Conservation (phyloP, 2,329 filamentous ascomycete species). For the Botrytis cinerea region DNA sequence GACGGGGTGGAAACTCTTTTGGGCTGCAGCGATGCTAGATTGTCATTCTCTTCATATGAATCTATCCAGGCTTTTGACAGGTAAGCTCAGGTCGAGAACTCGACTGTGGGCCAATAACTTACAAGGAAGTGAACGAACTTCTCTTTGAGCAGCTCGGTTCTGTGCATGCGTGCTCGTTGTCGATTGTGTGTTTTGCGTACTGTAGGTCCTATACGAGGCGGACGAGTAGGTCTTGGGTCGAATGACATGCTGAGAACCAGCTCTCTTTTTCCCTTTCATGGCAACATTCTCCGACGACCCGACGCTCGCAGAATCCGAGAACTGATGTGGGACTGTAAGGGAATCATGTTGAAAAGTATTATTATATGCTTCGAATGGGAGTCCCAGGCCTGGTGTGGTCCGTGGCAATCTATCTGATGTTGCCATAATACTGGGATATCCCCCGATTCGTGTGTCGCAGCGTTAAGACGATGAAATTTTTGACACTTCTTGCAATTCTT, state of each 20-base stretch:
- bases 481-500: neutral
- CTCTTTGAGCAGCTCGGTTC: slow-evolving; percentile 34
- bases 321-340: slow-evolving; percentile 25
- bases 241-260: slow-evolving; percentile 25
- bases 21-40: slow-evolving; percentile 27
- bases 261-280: slow-evolving; percentile 32
- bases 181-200: slow-evolving; percentile 31
- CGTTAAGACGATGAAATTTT: neutral
- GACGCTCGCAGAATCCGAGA: slow-evolving; percentile 32
- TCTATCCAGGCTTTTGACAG: slow-evolving; percentile 40
- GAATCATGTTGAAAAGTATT: slow-evolving; percentile 35
- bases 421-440: slow-evolving; percentile 26
- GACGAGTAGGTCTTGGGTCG: slow-evolving; percentile 35
- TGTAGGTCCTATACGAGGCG: slow-evolving; percentile 30
- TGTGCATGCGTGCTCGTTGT: slow-evolving; percentile 35
- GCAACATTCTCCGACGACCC: slow-evolving; percentile 33
- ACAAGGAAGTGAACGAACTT: slow-evolving; percentile 40
- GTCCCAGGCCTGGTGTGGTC: slow-evolving; percentile 27
- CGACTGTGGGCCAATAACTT: slow-evolving; percentile 25
- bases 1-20: slow-evolving; percentile 35
- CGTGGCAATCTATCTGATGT: slow-evolving; percentile 28
- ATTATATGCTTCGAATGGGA: slow-evolving; percentile 33
- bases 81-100: slow-evolving; percentile 26
- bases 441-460: slow-evolving; percentile 13
- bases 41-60: slow-evolving; percentile 39